Evolutionary conservation across 352 stramenopile species (phyloP), one percentile per base, ranked within the genome.

Genomic region (Globisporangium cystogenes): DNA sequence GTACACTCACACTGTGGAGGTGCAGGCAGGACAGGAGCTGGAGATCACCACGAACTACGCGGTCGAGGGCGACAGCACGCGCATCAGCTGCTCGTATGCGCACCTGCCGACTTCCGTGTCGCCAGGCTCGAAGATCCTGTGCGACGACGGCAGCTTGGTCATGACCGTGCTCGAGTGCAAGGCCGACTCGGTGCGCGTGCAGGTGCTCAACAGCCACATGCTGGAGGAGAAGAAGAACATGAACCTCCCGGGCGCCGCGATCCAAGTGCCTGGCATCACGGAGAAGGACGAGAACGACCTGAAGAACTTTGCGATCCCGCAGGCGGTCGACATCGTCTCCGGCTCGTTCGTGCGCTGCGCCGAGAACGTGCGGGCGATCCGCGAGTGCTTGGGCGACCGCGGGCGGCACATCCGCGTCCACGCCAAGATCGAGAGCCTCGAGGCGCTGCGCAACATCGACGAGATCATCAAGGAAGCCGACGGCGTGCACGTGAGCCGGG

Each of bases 401-500:
- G 86, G 75, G 39, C 77, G 76, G 43, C 74, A 84, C 61, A 98
- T 98, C 37, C 91, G 95, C 7, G 91, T 99, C 21, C 98, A 99
- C 67, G 96, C 96, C 7, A 99, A 99, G 69, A 99, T 99, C 65
- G 97, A 99, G 72, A 99, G 98, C 60, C 82, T 98, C 35, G 96
- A 99, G 59, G 97, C 96, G 15, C 72, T 99, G 59, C 68, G 90
- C 4, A 98, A 96, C 57, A 90, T 99, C 61, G 89, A 98, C 48
- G 95, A 98, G 50, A 99, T 99, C 65, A 82, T 99, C 35, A 76
- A 88, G 5, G 95, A 94, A 53, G 97, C 97, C 8, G 98, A 99
- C 72, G 96, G 94, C 33, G 98, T 99, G 64, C 99, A 99, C 82
- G 97, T 99, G 33, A 98, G 97, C 50, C 90, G 97, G 55, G 98